Percentiles rank a stretch among this genome's conserved stretches.
phyloP scores from a whole-genome alignment of 176 grass and related monocot species.

The Alopecurus myosuroides region DNA sequence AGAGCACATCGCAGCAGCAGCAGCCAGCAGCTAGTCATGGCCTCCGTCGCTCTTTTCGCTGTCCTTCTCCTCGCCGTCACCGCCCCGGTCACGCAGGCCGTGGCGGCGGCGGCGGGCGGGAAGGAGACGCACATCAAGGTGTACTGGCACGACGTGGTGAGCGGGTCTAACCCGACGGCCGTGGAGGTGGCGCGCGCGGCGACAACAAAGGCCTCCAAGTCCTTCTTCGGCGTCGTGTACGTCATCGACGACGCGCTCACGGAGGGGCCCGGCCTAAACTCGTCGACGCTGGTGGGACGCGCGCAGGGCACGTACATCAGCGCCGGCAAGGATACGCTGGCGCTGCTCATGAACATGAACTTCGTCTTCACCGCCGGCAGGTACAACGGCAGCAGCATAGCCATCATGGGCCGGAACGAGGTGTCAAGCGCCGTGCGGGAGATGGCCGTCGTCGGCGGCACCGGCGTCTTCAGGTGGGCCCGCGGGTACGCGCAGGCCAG shows the following conservation, averaged over 20 bases:
- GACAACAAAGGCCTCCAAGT: conserved; percentile 15
- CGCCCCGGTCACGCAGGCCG: background rate
- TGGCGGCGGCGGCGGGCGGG: background rate
- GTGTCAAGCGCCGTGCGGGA: background rate
- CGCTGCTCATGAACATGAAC: background rate
- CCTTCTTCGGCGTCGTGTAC: background rate
- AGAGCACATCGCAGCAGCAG: background rate
- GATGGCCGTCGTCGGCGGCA: background rate
- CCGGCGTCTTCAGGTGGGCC: background rate
- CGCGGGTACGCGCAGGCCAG: background rate
- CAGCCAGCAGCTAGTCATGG: background rate
- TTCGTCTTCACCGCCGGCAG: background rate
- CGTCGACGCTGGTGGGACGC: background rate
- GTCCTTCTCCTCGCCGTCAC: background rate
- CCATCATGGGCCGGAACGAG: background rate
- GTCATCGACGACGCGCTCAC: background rate
- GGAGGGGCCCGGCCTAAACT: background rate
- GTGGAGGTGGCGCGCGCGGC: conserved; percentile 21
- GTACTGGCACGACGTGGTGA: conserved; percentile 65
- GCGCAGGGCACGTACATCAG: background rate
- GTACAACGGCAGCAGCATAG: background rate
- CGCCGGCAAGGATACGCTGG: background rate
- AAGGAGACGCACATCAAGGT: conserved; percentile 46
- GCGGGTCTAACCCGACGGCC: conserved; percentile 42
- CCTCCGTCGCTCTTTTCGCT: background rate